Percentiles rank a stretch among this genome's conserved stretches.
Evolutionary conservation across 495 filamentous ascomycete genomes (phyloP).

Genomic region (Xylaria sp.): DNA sequence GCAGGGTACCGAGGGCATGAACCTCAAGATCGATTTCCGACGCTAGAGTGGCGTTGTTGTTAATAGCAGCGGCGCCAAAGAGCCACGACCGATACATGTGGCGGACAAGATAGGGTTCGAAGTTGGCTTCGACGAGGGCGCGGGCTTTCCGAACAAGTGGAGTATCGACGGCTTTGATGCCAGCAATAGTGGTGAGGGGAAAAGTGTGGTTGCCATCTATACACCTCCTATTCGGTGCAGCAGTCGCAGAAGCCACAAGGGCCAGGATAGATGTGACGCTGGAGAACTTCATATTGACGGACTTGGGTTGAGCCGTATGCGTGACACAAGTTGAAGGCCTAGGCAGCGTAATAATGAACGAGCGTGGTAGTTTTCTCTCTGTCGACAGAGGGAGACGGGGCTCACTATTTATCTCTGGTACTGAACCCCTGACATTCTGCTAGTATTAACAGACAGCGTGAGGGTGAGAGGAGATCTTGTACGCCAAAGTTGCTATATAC

Average conservation of each 20-base stretch:
- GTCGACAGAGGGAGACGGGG: background rate
- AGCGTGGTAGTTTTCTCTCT: background rate
- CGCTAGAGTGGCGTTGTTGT: too few relatives aligned
- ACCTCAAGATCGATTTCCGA: too few relatives aligned
- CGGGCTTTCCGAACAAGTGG: too few relatives aligned
- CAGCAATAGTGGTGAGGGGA: too few relatives aligned
- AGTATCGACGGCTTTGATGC: too few relatives aligned
- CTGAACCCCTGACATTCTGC: background rate
- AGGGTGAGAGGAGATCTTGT: too few relatives aligned
- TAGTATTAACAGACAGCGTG: background rate
- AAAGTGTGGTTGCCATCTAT: too few relatives aligned
- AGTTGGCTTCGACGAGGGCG: too few relatives aligned
- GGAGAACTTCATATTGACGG: conserved; percentile 13
- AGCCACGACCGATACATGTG: too few relatives aligned
- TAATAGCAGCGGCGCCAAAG: too few relatives aligned
- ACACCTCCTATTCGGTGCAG: conserved; percentile 17
- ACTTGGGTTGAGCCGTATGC: background rate
- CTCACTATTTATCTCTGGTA: background rate
- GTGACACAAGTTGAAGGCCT: background rate
- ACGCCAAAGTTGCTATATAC: background rate
- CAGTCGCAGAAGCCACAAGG: background rate
- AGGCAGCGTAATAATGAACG: background rate
- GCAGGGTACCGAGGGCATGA: too few relatives aligned
- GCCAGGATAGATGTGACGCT: background rate
- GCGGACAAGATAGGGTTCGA: too few relatives aligned